Conservation (phyloP, 306 rosid species). For the Chamaecrista fasciculata region DNA sequence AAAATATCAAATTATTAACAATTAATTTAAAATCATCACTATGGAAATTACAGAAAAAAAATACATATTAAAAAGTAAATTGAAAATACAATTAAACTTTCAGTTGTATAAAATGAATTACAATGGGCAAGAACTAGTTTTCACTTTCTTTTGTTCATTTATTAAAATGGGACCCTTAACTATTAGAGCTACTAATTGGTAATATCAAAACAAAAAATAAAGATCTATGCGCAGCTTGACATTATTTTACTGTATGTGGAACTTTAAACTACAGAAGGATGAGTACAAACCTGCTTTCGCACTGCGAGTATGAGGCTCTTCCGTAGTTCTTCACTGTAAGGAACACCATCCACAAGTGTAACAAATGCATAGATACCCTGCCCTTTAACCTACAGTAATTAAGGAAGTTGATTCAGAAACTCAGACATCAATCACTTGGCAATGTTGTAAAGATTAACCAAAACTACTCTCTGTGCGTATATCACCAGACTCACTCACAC, state of each 20-base stretch:
- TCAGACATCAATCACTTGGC: conserved; percentile 14
- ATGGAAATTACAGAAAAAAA: too few species aligned
- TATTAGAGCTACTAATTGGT: not conserved
- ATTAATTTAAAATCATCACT: too few species aligned
- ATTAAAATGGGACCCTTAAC: not conserved
- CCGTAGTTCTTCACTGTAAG: conserved; percentile 86
- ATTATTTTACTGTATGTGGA: not conserved
- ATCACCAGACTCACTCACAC: not conserved
- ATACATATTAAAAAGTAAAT: too few species aligned
- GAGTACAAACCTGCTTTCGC: conserved; percentile 73
- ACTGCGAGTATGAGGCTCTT: conserved; percentile 70
- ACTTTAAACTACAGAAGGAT: conserved; percentile 14
- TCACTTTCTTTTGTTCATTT: too few species aligned
- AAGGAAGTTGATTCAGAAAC: conserved; percentile 30
- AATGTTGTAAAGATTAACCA: conserved; percentile 13
- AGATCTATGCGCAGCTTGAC: conserved; percentile 4
- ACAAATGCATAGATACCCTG: conserved; percentile 96
- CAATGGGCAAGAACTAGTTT: too few species aligned
- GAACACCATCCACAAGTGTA: conserved; percentile 80
- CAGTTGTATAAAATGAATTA: too few species aligned
- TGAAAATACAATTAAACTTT: too few species aligned
- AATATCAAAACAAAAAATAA: not conserved
- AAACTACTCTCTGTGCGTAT: not conserved
- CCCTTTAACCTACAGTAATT: conserved; percentile 76
- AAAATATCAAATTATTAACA: too few species aligned